Evolutionary conservation across 2,329 filamentous ascomycete species (phyloP).

Genomic region (Fusarium tricinctum): DNA sequence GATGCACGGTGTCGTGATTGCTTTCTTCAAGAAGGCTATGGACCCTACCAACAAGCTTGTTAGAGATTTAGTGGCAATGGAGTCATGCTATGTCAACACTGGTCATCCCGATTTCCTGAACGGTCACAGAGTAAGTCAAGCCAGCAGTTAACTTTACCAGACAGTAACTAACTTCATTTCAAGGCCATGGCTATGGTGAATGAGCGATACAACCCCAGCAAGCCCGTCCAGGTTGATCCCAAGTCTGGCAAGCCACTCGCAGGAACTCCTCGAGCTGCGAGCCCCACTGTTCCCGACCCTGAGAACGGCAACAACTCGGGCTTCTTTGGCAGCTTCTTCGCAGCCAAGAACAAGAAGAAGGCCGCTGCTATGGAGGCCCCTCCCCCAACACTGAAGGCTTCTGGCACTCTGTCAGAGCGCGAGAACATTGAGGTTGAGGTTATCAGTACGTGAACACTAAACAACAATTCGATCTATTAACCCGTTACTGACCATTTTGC

Average conservation of each 20-base stretch:
- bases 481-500: conserved; percentile 34
- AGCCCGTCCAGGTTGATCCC: conserved; percentile 95
- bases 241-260: conserved; percentile 96
- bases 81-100: conserved; percentile 97
- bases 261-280: conserved; percentile 78
- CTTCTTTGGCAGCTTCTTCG: conserved; percentile 99
- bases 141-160: neutral
- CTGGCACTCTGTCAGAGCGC: conserved; percentile 91
- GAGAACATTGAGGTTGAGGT: conserved; percentile 97
- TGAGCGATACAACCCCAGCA: conserved; percentile 84
- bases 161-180: conserved; percentile 19
- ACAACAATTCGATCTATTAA: neutral
- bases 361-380: conserved; percentile 99
- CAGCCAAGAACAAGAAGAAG: conserved; percentile 99
- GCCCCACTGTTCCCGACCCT: conserved; percentile 74
- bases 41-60: conserved; percentile 98
- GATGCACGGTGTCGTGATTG: conserved; percentile 91
- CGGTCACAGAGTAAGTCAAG: conserved; percentile 79
- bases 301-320: conserved; percentile 73
- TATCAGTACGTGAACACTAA: conserved; percentile 78
- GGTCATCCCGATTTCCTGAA: conserved; percentile 98
- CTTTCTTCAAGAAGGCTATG: conserved; percentile 98
- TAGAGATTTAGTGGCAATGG: conserved; percentile 92
- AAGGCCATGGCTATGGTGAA: conserved; percentile 98
- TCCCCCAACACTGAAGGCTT: conserved; percentile 92